Percentiles rank a stretch among this genome's conserved stretches.
phyloP scores from a whole-genome alignment of 305 asterid genomes.

The Solanum hybrid region DNA sequence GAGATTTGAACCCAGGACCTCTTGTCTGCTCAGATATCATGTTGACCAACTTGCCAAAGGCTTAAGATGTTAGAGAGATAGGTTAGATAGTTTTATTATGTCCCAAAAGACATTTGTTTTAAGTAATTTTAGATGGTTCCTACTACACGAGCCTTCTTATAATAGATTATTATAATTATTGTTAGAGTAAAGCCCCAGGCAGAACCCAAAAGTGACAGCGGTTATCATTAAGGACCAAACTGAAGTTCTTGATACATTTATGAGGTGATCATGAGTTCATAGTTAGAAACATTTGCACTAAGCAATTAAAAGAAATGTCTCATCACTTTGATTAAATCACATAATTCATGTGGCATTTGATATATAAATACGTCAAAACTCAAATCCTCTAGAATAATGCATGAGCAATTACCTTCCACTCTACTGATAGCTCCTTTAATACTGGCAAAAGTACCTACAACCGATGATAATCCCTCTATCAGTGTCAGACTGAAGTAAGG shows the following conservation, averaged over 20 bases:
- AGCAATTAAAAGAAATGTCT: background rate
- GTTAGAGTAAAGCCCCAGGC: background rate
- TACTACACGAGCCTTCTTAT: background rate
- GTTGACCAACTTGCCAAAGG: background rate
- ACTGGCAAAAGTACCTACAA: constrained; percentile 17
- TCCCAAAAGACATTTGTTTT: background rate
- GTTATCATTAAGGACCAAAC: background rate
- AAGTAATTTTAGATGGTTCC: background rate
- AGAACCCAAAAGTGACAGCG: background rate
- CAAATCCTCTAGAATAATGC: background rate
- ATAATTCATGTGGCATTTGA: background rate
- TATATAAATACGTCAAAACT: background rate
- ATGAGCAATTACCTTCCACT: constrained; percentile 25
- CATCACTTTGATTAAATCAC: background rate
- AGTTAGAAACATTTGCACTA: background rate
- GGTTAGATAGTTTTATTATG: background rate
- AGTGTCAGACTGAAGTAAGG: background rate
- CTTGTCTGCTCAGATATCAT: background rate
- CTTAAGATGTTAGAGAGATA: background rate
- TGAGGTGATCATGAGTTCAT: background rate
- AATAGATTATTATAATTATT: background rate
- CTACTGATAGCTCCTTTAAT: constrained; percentile 15
- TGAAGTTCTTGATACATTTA: background rate
- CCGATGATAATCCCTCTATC: constrained; percentile 1
- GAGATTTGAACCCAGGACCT: background rate